Base-by-base conservation (phyloP, 768 basidiomycete species). In the Chalciporus sphaerocephalus region DNA sequence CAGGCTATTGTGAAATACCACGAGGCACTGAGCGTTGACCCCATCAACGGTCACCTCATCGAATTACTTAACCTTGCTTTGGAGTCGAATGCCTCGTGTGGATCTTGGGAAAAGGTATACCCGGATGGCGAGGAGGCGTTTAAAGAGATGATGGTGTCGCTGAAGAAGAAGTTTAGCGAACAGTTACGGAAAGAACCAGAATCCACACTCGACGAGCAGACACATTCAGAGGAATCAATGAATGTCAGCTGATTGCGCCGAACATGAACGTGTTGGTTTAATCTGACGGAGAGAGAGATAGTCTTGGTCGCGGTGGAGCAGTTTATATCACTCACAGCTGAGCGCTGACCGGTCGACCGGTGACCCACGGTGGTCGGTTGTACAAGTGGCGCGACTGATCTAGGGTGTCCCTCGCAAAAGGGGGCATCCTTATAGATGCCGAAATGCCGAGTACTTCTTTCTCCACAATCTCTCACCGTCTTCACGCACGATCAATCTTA, bases 1-100 rank as follows among this genome's bases (percentile, higher is more conserved):
- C 76, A 77, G 11, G 89, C 95, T 2, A 93, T 99, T 53, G 69
- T 91, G 28, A 85, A 83, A 49, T 98, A 96, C 54, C 96, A 99
- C 61, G 90, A 94, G 85, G 83, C 88, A 0, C 68, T 93, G 40
- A 85, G 85, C 56, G 73, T 92, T 50, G 86, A 91, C 57, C 89
- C 88, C 8, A 84, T 89, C 47, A 92, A 93, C 55, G 74, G 80
- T 4, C 84, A 90, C 60, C 74, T 88, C 23, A 74, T 91, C 35
- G 91, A 92, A 55, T 69, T 92, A 44, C 74, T 93, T 32, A 88
- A 90, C 53, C 74, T 87, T 44, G 89, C 90, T 3, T 75, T 93
- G 16, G 88, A 92, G 41, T 64, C 69, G 22, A 69, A 55, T 42
- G 47, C 57, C n/a, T 55, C 56, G 15, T 67, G 65, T 44, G 51